phyloP scores from a whole-genome alignment of 495 filamentous ascomycete genomes.

The Parathielavia hyrcaniae region DNA sequence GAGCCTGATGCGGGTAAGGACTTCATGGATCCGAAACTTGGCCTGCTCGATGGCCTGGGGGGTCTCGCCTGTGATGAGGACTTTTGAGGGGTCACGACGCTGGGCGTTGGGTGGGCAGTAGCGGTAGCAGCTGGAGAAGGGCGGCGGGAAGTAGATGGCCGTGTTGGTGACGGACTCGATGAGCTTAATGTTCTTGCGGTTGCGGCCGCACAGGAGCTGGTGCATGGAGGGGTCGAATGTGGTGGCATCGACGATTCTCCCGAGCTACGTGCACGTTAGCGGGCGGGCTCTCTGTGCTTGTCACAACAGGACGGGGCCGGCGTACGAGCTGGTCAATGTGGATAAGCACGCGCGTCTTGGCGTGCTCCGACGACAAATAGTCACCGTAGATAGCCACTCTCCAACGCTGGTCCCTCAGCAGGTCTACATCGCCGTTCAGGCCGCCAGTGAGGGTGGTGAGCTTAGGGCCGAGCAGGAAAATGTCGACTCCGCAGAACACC shows the following conservation, averaged over 20 bases:
- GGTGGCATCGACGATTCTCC: slow-evolving; percentile 74
- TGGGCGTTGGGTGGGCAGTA: slow-evolving; percentile 76
- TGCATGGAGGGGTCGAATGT: slow-evolving; percentile 83
- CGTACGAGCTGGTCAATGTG: slow-evolving; percentile 95
- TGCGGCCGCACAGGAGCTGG: slow-evolving; percentile 81
- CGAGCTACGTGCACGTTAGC: slow-evolving; percentile 54
- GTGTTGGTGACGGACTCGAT: slow-evolving; percentile 92
- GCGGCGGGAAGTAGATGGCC: slow-evolving; percentile 94
- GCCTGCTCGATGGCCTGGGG: slow-evolving; percentile 73
- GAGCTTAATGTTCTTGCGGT: slow-evolving; percentile 90
- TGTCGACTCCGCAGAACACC: slow-evolving; percentile 83
- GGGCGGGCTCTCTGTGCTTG: neutral
- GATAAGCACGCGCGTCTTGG: slow-evolving; percentile 90
- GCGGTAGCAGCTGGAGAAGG: slow-evolving; percentile 81
- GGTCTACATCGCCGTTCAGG: slow-evolving; percentile 48
- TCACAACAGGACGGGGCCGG: slow-evolving; percentile 9
- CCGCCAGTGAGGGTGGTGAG: slow-evolving; percentile 58
- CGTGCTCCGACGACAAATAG: slow-evolving; percentile 89
- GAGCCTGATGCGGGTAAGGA: slow-evolving; percentile 67
- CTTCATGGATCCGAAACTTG: slow-evolving; percentile 79
- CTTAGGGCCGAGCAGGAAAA: slow-evolving; percentile 87
- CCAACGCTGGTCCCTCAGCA: slow-evolving; percentile 65
- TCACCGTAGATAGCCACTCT: slow-evolving; percentile 92
- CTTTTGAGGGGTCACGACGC: slow-evolving; percentile 75
- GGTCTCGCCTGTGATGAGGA: slow-evolving; percentile 87